Evolutionary conservation across 208 protist species (phyloP).

Genomic region (Leishmania tropica): DNA sequence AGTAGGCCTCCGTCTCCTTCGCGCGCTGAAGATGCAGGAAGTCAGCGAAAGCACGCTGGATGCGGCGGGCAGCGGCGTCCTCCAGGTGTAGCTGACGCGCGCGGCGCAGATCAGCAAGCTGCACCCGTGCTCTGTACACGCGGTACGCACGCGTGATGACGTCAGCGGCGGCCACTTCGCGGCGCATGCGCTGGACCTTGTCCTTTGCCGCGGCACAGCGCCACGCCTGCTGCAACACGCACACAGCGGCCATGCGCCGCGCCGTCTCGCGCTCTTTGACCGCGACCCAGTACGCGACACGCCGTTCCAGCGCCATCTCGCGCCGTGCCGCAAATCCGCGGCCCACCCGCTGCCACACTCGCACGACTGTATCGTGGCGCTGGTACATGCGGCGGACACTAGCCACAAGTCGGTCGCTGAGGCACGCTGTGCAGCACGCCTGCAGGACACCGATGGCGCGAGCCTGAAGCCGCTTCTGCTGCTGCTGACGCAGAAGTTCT

Average conservation of each 20-base stretch:
- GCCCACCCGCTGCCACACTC: slow-evolving; percentile 60
- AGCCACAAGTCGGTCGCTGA: slow-evolving; percentile 52
- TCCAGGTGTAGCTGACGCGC: slow-evolving; percentile 28
- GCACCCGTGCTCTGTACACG: slow-evolving; percentile 48
- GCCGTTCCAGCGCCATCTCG: slow-evolving; percentile 43
- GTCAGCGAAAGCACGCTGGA: slow-evolving; percentile 59
- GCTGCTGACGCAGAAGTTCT: slow-evolving; percentile 48
- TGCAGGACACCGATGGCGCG: slow-evolving; percentile 51
- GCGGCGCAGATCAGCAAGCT: slow-evolving; percentile 52
- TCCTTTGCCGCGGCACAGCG: slow-evolving; percentile 67
- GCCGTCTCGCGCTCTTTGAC: slow-evolving; percentile 35
- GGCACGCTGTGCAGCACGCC: slow-evolving; percentile 38
- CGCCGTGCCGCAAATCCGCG: slow-evolving; percentile 52
- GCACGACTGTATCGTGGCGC: slow-evolving; percentile 40
- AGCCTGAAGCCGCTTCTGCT: slow-evolving; percentile 46
- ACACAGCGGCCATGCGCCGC: slow-evolving; percentile 45
- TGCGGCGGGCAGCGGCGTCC: slow-evolving; percentile 45
- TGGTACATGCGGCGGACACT: slow-evolving; percentile 55
- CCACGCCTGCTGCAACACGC: slow-evolving; percentile 82
- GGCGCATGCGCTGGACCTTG: slow-evolving; percentile 55
- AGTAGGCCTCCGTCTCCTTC: slow-evolving; percentile 64
- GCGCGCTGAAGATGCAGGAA: slow-evolving; percentile 42
- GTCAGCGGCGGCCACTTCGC: slow-evolving; percentile 45
- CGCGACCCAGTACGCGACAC: slow-evolving; percentile 26
- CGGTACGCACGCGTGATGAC: slow-evolving; percentile 61